These are phyloP conservation scores for Suillus variegatus DNA, from an alignment of 768 basidiomycete genomes.

Conservation along the genomic window DNA sequence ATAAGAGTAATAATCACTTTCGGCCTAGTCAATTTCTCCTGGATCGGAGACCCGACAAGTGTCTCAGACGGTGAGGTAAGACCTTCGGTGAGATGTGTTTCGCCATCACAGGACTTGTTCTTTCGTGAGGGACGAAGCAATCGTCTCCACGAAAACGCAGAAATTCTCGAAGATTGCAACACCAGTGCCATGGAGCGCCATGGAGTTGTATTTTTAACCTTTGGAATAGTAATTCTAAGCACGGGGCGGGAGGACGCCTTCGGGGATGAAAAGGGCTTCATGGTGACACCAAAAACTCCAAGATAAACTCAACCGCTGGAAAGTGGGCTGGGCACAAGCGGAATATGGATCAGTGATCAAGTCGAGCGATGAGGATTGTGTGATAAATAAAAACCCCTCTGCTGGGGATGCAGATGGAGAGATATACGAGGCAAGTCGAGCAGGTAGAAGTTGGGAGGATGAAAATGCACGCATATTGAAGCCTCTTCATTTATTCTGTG, in stretches of 20 bases:
- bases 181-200: background rate
- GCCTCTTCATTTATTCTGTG: background rate
- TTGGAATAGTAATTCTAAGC: background rate
- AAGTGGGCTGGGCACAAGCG: background rate
- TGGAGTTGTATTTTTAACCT: background rate
- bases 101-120: background rate
- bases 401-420: background rate
- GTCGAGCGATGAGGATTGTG: background rate
- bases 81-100: background rate
- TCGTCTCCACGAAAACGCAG: constrained; percentile 24
- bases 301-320: background rate
- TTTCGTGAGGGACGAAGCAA: constrained; percentile 12
- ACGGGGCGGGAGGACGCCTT: background rate
- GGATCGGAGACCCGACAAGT: constrained; percentile 10
- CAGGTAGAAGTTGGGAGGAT: too few relatives aligned
- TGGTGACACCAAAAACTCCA: background rate
- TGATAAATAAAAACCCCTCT: background rate
- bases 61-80: constrained; percentile 12
- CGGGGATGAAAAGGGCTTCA: background rate
- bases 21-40: constrained; percentile 8
- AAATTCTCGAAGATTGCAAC: constrained; percentile 10
- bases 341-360: background rate
- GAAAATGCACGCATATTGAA: background rate
- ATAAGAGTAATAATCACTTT: constrained; percentile 20
- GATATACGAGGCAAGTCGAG: background rate